These are phyloP conservation scores for Calonectria hongkongensis DNA, from an alignment of 2,329 filamentous ascomycete species.

Conservation along the genomic window DNA sequence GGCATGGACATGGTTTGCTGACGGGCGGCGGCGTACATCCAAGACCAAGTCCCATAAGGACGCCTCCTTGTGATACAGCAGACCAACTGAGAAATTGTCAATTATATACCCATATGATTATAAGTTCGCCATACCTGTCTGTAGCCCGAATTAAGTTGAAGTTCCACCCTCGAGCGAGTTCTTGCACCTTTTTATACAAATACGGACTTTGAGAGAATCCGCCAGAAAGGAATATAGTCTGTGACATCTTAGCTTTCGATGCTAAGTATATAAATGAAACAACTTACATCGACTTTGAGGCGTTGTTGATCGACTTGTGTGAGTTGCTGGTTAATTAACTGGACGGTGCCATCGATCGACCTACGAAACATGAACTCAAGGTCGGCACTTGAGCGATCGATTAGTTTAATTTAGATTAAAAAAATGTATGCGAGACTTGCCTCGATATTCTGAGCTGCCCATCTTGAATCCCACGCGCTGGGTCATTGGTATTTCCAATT, in stretches of 20 bases:
- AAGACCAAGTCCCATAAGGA: slow-evolving; percentile 39
- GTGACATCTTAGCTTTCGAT: neutral
- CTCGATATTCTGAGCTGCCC: slow-evolving; percentile 39
- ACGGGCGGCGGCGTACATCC: slow-evolving; percentile 18
- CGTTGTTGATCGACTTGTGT: slow-evolving; percentile 17
- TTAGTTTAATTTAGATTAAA: neutral
- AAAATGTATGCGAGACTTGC: neutral
- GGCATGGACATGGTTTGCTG: slow-evolving; percentile 26
- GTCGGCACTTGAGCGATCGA: neutral
- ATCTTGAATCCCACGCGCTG: slow-evolving; percentile 24
- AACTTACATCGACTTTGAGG: slow-evolving; percentile 11
- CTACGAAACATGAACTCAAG: slow-evolving; percentile 37
- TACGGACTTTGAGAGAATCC: slow-evolving; percentile 42
- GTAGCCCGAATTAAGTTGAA: slow-evolving; percentile 14
- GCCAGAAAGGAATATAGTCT: slow-evolving; percentile 43
- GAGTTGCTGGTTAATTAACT: slow-evolving; percentile 36
- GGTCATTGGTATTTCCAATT: slow-evolving; percentile 32
- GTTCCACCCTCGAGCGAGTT: slow-evolving; percentile 21
- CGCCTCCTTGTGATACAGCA: slow-evolving; percentile 42
- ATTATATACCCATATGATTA: rapidly evolving
- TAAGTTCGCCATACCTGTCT: slow-evolving; percentile 21
- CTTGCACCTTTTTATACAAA: slow-evolving; percentile 23
- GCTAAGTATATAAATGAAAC: neutral
- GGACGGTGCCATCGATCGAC: slow-evolving; percentile 36
- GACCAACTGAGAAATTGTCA: slow-evolving; percentile 30